Evolutionary conservation across 2,329 filamentous ascomycete species (phyloP).

Genomic region (Alternaria sp.): DNA sequence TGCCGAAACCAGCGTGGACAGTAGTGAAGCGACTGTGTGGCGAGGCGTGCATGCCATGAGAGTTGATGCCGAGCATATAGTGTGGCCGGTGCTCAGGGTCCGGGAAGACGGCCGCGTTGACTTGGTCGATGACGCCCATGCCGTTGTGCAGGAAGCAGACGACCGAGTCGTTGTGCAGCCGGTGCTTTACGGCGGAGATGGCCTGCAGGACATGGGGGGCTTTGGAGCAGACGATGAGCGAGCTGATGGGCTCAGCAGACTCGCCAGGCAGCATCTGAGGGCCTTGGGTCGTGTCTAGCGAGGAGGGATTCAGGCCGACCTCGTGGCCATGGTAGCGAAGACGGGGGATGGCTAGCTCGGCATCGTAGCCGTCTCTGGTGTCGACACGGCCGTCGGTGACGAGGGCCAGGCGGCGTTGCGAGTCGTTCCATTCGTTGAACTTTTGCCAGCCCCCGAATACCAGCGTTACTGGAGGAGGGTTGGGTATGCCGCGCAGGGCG

Average conservation of each 20-base stretch:
- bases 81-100: conserved; percentile 70
- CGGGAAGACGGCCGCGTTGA: conserved; percentile 74
- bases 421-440: conserved; percentile 56
- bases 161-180: conserved; percentile 71
- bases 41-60: conserved; percentile 61
- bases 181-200: conserved; percentile 68
- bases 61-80: conserved; percentile 75
- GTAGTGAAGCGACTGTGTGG: conserved; percentile 58
- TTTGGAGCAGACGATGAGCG: conserved; percentile 82
- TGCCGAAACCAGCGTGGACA: conserved; percentile 65
- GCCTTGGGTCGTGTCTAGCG: conserved; percentile 10
- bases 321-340: conserved; percentile 49
- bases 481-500: conserved; percentile 66
- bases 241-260: conserved; percentile 63
- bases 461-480: conserved; percentile 76
- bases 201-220: conserved; percentile 71
- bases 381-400: conserved; percentile 53
- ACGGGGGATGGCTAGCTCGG: conserved; percentile 50
- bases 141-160: conserved; percentile 81
- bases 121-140: conserved; percentile 79
- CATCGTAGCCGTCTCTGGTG: conserved; percentile 52
- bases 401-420: conserved; percentile 53
- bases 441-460: conserved; percentile 68
- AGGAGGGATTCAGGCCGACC: conserved; percentile 20
- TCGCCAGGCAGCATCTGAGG: conserved; percentile 27